Base-by-base conservation (phyloP, 306 rosid species). In the Corylus americana region DNA sequence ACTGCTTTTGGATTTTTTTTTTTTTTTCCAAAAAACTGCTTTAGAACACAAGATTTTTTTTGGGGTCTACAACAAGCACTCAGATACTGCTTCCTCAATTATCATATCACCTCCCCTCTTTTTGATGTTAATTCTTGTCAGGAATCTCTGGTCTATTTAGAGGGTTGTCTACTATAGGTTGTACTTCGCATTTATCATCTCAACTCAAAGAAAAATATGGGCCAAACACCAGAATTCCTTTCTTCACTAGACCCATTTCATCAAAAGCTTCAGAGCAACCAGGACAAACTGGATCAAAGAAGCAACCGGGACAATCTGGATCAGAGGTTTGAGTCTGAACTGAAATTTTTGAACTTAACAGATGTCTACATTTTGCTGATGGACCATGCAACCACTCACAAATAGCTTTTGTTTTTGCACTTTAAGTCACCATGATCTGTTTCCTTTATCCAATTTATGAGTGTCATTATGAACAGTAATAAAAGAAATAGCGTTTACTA, bases 231-330 rank as follows among this genome's bases (percentile, higher is more conserved):
- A 22, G 67, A 42, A 76, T 3, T 74, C 47, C 85, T 14, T 69
- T 74, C 67, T 82, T 80, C 35, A 73, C 83, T 51, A 85, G 91
- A 75, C 66, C 83, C 49, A 55, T 88, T 75, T 92, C 96, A 61
- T 92, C 97, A 16, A 82, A 72, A 74, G 85, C 97, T 76, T 86
- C 92, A 49, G 51, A 80, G 54, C 71, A 86, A 78, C 83, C 49
- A 2, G 79, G 82, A 64, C 66, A 74, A 88, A 77, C 59, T 35
- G 3, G 79, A 67, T 82, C 86, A 42, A 82, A 90, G 92, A 68
- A 68, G 29, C 51, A 39, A n/a, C 12, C 22, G 44, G 72, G 72
- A 39, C 72, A 14, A 68, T 14, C 51, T 18, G 50, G 72, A 39
- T 68, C 72, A 42, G 51, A 68, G 72, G 87, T 85, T 73, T 68